These are phyloP conservation scores for Colletotrichum orchidophilum DNA, from an alignment of 2,329 filamentous ascomycete genomes.

Conservation along the genomic window DNA sequence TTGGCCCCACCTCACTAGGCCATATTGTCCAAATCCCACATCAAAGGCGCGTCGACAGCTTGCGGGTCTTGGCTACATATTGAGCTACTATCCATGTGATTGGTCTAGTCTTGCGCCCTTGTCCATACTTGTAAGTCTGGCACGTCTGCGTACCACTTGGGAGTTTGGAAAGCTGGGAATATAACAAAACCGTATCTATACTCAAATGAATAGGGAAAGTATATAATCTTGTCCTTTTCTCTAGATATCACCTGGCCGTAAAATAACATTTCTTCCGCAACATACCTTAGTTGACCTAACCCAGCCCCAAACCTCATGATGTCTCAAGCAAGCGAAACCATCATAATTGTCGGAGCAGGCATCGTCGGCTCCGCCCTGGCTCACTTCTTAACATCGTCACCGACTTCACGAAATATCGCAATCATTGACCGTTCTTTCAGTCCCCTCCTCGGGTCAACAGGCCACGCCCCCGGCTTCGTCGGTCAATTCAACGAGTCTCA, in stretches of 20 bases:
- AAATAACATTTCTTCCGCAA: not conserved
- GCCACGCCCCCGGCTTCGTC: slow-evolving; percentile 18
- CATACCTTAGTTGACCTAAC: not conserved
- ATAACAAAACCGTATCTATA: not conserved
- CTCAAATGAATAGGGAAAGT: not conserved
- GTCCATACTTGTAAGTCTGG: not conserved
- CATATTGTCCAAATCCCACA: not conserved
- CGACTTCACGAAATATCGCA: not conserved
- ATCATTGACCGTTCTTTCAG: slow-evolving; percentile 15
- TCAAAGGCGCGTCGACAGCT: not conserved
- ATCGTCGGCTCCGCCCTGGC: slow-evolving; percentile 48
- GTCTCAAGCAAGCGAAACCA: slow-evolving; percentile 34
- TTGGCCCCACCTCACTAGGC: not conserved
- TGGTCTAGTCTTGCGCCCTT: slow-evolving; percentile 7
- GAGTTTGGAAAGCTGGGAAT: not conserved
- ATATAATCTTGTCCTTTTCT: not conserved
- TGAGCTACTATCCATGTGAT: not conserved
- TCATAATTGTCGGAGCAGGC: slow-evolving; percentile 49
- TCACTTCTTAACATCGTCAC: slow-evolving; percentile 40
- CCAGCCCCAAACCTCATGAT: not conserved
- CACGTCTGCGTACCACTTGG: not conserved
- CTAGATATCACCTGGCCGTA: no score
- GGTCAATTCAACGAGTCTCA: slow-evolving; percentile 23
- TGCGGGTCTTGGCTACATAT: not conserved
- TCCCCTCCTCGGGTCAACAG: slow-evolving; percentile 17